Conservation (phyloP, 169 alveolate species). For the Theileria annulata region DNA sequence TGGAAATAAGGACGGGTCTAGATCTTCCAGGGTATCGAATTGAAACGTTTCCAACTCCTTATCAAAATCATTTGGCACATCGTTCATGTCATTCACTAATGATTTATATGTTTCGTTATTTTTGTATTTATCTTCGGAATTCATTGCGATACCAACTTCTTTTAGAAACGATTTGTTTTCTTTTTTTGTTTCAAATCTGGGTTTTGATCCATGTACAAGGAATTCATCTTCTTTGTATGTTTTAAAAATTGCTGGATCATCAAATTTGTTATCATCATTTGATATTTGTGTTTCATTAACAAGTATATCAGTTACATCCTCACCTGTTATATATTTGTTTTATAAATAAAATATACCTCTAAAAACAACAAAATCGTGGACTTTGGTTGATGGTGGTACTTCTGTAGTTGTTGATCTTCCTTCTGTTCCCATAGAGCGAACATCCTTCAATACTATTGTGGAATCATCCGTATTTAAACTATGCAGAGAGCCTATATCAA, state of each 20-base stretch:
- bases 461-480: constrained; percentile 83
- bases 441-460: constrained; percentile 83
- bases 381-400: constrained; percentile 81
- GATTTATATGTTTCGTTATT: background rate
- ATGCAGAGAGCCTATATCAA: constrained; percentile 67
- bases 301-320: constrained; percentile 81
- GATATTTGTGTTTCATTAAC: constrained; percentile 75
- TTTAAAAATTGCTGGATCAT: constrained; percentile 46
- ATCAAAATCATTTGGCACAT: background rate
- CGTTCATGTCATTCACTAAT: background rate
- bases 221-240: constrained; percentile 21
- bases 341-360: constrained; percentile 55
- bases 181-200: background rate
- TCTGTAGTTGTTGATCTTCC: constrained; percentile 80
- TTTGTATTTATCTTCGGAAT: background rate
- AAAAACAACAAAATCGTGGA: constrained; percentile 82
- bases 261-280: constrained; percentile 63
- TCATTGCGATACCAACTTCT: constrained; percentile 6
- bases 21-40: constrained; percentile 2
- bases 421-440: constrained; percentile 87
- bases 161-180: background rate
- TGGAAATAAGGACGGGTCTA: background rate
- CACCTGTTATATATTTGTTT: constrained; percentile 35
- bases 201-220: background rate
- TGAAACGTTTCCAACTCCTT: constrained; percentile 38